Base-by-base conservation (phyloP, 177 flowering plant species). In the Telopea speciosissima region DNA sequence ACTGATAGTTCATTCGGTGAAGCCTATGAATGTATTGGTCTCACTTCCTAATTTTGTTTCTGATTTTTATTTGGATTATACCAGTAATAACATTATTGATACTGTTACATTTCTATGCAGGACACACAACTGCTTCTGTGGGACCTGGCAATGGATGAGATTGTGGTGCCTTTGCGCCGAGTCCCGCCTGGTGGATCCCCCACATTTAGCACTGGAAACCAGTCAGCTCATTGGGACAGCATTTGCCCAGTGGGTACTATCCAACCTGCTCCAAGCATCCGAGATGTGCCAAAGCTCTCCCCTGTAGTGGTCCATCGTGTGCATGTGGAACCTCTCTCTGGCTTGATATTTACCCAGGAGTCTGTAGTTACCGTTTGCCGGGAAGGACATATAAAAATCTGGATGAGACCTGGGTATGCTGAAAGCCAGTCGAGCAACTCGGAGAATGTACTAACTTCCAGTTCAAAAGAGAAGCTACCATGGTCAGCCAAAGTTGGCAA, bases 141-240 rank as follows among this genome's bases (percentile, higher is more conserved):
- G 99, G 99, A 93, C 84, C 79, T 95, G 45, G 90, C 85, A 77
- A 84, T 86, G 90, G 98, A 95, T 70, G 99, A 95, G 78, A 87
- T 95, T 70, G 97, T 93, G n/a, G 97, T 91, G 36, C 99, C 99
- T 2, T 68, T 91, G 31, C 96, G 95, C 6, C 87, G 98, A 58
- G 76, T 74, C 28, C 84, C 92, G 52, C 89, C 91, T 25, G 97
- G 97, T 69, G 97, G 97, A 7, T 95, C 99, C 60, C 99, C 99
- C 6, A 89, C 95, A 12, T 90, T 77, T 63, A 88, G 95, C 72
- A 76, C 92, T 4, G 99, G 96, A 69, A 89, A 88, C 77, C 99
- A 90, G 69, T 91, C 93, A 58, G 67, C 97, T 62, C 93, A 88
- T 31, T 96, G 97, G 97, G 99, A 93, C 73, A 88, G 56, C 42